Conservation (phyloP, 208 protist species). For the Crithidia thermophila region DNA sequence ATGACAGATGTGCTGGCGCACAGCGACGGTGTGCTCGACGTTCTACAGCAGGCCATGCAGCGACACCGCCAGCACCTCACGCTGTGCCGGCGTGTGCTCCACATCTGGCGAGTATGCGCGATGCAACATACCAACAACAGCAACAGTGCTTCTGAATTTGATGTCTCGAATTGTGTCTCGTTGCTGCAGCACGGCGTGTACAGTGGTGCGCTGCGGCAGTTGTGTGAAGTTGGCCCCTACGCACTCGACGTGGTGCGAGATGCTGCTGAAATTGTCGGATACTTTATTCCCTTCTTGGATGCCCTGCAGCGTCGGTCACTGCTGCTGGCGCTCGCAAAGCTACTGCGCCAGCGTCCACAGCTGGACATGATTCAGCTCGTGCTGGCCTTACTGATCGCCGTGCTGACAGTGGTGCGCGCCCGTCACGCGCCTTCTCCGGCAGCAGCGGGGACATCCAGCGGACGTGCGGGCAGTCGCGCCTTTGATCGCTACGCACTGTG, state of each 20-base stretch:
- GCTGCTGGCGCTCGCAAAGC: constrained; percentile 38
- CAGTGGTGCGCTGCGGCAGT: constrained; percentile 24
- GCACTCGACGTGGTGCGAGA: constrained; percentile 38
- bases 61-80: constrained; percentile 33
- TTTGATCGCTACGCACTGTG: constrained; percentile 37
- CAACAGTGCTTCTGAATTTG: too few relatives aligned
- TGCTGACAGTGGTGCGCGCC: constrained; percentile 20
- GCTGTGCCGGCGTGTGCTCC: constrained; percentile 39
- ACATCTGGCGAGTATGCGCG: constrained; percentile 50
- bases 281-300: constrained; percentile 54
- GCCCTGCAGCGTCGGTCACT: constrained; percentile 58
- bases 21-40: constrained; percentile 52
- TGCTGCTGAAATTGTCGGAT: constrained; percentile 50
- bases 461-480: neutral
- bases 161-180: constrained; percentile 29
- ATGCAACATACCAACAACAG: too few relatives aligned
- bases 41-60: constrained; percentile 32
- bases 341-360: constrained; percentile 42
- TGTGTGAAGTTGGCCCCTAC: constrained; percentile 18
- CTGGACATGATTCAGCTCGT: constrained; percentile 34
- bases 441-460: neutral
- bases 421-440: neutral
- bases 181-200: constrained; percentile 57
- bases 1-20: constrained; percentile 51
- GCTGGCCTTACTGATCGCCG: constrained; percentile 45